These are phyloP conservation scores for Capronia coronata DNA, from an alignment of 2,329 filamentous ascomycete genomes.

Conservation along the genomic window DNA sequence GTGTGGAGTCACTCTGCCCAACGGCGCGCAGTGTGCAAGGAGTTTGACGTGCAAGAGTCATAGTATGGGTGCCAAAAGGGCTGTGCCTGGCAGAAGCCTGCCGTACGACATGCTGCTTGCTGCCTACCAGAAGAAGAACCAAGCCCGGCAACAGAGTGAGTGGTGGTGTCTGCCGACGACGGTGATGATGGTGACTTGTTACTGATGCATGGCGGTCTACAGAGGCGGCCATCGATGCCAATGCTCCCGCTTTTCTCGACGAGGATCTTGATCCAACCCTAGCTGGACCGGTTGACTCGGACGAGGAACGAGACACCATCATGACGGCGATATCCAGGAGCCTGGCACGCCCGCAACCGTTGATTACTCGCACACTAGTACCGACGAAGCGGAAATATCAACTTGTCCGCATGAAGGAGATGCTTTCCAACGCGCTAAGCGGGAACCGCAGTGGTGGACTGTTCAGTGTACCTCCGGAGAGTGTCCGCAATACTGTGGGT, in stretches of 20 bases:
- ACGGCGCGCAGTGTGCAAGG: conserved; percentile 78
- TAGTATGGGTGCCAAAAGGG: conserved; percentile 87
- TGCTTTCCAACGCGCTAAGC: conserved; percentile 54
- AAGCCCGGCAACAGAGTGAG: conserved; percentile 93
- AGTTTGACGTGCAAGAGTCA: conserved; percentile 92
- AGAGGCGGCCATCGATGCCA: conserved; percentile 93
- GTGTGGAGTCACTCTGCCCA: conserved; percentile 79
- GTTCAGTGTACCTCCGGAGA: conserved; percentile 32
- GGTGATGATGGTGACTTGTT: neutral
- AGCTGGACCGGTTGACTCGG: conserved; percentile 69
- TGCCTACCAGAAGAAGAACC: conserved; percentile 94
- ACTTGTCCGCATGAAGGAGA: conserved; percentile 57
- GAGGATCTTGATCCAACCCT: conserved; percentile 38
- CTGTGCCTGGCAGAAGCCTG: conserved; percentile 75
- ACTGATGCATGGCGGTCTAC: conserved; percentile 29
- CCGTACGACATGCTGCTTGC: conserved; percentile 89
- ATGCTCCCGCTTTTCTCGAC: conserved; percentile 58
- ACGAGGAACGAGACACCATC: conserved; percentile 85
- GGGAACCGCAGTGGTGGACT: conserved; percentile 43
- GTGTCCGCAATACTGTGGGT: conserved; percentile 18
- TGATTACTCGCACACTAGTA: conserved; percentile 58
- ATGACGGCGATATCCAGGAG: conserved; percentile 66
- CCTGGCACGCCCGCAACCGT: conserved; percentile 65
- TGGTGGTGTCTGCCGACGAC: too few relatives aligned
- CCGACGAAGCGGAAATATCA: conserved; percentile 51